Evolutionary conservation across 139 green algal genomes (phyloP), one percentile per base, ranked within the genome.

Genomic region (Gonium pectorale): DNA sequence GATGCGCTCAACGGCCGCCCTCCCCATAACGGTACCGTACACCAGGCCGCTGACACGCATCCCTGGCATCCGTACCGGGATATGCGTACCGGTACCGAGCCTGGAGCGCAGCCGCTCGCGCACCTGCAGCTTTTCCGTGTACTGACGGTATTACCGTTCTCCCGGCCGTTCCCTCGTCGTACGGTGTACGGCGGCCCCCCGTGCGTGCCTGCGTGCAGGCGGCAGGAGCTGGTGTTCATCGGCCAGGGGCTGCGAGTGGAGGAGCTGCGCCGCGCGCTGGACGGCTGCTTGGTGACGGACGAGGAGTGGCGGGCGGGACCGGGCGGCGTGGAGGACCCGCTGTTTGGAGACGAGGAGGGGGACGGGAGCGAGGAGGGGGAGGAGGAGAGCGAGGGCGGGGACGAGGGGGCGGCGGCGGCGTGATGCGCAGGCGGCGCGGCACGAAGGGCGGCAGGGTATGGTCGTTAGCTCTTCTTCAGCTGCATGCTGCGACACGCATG

Each of bases 151-250:
- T n/a, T 11, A 6, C 54, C 54, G 54, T 22, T 31, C 21, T 63
- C 17, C 6, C 88, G 92, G 40, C 83, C 86, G 24, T 59, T 29
- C 46, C 5, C 33, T 80, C 4, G 83, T 72, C 38, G 17, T 9
- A 27, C 54, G 6, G 21, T 31, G 54, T 63, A 11, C 21, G 17
- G 54, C 54, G 21, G 54, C 15, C 15, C 13, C 11, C 46, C 46
- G 13, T 15, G 46, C 46, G 13, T 54, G 46, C 13, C 46, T 15
- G 27, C 3, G 59, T 15, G 33, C 77, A 81, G 85, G 68, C 43
- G 91, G 11, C 93, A 96, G 88, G 93, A 96, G 89, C 78, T 96
- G 60, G 93, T 96, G 31, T 95, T 96, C 80, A 96, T 96, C 60
- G 93, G 93, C 38, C 62, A 51, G 44, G 52, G 64, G 37, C 43